Base-by-base conservation (phyloP, 2,329 filamentous ascomycete genomes). In the Alternaria sp. region DNA sequence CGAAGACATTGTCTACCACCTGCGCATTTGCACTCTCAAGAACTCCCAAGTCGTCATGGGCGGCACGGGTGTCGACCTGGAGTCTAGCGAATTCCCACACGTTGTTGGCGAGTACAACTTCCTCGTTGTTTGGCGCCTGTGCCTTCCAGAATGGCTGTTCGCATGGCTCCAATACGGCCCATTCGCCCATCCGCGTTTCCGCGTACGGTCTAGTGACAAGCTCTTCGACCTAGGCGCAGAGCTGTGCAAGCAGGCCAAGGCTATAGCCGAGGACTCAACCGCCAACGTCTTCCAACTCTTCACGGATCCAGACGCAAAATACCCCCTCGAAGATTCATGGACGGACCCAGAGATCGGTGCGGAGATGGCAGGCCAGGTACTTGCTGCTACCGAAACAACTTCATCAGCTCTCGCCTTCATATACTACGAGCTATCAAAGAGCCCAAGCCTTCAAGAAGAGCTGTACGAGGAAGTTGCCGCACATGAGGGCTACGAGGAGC, bases 41-140 rank as follows among this genome's bases (percentile, higher is more conserved):
- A 71, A 69, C 54, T 71, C 69, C 0, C 69, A 69, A 54, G 60
- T 68, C 15, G 62, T 71, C 52, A 69, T 71, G 63, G 69, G 67
- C 36, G 69, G 69, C 4, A 65, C 67, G 7, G 51, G n/a, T 15
- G 69, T 68, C 7, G 61, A 71, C 23, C 44, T 71, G 3, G 69
- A 69, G 19, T 36, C 59, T 1, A 21, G 15, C 4, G 65, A 66
- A 25, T 71, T 71, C n/a, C 69, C 69, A 5, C 61, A 30, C 6
- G 61, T 69, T 11, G 67, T 71, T 9, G 69, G 69, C 17, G 67
- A 71, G 30, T 71, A 71, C 26, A 71, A 71, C 28, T 71, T 71
- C 26, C 69, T 68, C 7, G 69, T 71, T 1, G 65, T 71, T 6
- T 71, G 69, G 69, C 54, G 69, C 11, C 61, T 71, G 6, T 71